These are phyloP conservation scores for Penicillium pancosmium DNA, from an alignment of 495 filamentous ascomycete genomes.

Conservation along the genomic window DNA sequence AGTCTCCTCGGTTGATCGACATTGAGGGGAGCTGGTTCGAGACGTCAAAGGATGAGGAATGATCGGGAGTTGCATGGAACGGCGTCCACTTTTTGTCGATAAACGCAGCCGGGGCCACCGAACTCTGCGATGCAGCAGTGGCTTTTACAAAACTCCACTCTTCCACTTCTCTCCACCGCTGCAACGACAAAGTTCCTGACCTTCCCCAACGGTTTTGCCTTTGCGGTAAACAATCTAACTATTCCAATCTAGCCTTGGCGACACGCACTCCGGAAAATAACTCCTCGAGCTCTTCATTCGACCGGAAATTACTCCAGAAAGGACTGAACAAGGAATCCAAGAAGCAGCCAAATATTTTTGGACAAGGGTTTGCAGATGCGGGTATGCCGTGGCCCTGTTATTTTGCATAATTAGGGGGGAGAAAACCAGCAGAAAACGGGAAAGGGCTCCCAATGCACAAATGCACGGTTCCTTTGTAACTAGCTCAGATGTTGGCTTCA, in stretches of 20 bases:
- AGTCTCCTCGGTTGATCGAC: slow-evolving; percentile 8
- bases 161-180: slow-evolving; percentile 2
- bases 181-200: background rate
- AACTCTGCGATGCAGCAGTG: slow-evolving; percentile 2
- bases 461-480: too few species aligned
- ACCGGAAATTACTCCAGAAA: background rate
- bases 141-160: background rate
- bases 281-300: background rate
- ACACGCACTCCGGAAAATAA: slow-evolving; percentile 12
- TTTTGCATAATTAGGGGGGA: background rate
- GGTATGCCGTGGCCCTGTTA: background rate
- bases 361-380: background rate
- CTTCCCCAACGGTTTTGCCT: slow-evolving; percentile 5
- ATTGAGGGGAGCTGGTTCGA: background rate
- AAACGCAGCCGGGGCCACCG: background rate
- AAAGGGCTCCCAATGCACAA: too few species aligned
- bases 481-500: background rate
- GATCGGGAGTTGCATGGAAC: background rate
- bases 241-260: slow-evolving; percentile 15
- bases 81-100: background rate
- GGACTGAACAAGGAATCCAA: background rate
- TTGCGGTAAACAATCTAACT: slow-evolving; percentile 11
- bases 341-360: too few species aligned
- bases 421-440: too few species aligned
- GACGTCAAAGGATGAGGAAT: background rate